Conservation (phyloP, 208 protist species). For the Leishmania turanica region DNA sequence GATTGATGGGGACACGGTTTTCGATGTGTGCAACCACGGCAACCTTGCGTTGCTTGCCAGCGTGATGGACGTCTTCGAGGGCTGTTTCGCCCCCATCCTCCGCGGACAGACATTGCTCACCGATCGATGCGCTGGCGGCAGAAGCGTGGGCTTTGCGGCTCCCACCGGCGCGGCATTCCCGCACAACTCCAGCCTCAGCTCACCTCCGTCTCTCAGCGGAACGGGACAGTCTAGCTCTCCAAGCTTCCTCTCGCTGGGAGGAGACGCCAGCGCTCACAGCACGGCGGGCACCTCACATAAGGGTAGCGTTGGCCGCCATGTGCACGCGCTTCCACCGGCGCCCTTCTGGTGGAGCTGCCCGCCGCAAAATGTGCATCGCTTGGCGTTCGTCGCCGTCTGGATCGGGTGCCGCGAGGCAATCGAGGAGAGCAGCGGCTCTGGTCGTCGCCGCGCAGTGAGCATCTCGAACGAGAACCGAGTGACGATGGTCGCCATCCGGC, state of each 20-base stretch:
- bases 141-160: slow-evolving; percentile 3
- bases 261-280: slow-evolving; percentile 22
- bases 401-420: slow-evolving; percentile 47
- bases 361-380: slow-evolving; percentile 65
- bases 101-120: slow-evolving; percentile 45
- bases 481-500: slow-evolving; percentile 36
- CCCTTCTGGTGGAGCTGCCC: slow-evolving; percentile 62
- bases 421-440: slow-evolving; percentile 46
- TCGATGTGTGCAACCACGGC: slow-evolving; percentile 50
- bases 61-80: slow-evolving; percentile 49
- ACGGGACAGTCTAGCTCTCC: background rate
- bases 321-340: slow-evolving; percentile 13
- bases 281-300: slow-evolving; percentile 4
- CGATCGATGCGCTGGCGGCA: slow-evolving; percentile 15
- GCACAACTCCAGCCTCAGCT: slow-evolving; percentile 10
- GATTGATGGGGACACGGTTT: slow-evolving; percentile 40
- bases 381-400: slow-evolving; percentile 67
- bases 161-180: background rate
- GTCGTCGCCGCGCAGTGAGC: slow-evolving; percentile 42
- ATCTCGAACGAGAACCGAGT: slow-evolving; percentile 57
- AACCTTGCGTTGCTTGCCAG: slow-evolving; percentile 44
- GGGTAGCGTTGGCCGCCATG: slow-evolving; percentile 15
- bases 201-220: slow-evolving; percentile 23
- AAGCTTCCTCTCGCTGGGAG: slow-evolving; percentile 1
- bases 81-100: slow-evolving; percentile 62